These are phyloP conservation scores for Gossypioides kirkii DNA, from an alignment of 345 rosid species.

Conservation along the genomic window DNA sequence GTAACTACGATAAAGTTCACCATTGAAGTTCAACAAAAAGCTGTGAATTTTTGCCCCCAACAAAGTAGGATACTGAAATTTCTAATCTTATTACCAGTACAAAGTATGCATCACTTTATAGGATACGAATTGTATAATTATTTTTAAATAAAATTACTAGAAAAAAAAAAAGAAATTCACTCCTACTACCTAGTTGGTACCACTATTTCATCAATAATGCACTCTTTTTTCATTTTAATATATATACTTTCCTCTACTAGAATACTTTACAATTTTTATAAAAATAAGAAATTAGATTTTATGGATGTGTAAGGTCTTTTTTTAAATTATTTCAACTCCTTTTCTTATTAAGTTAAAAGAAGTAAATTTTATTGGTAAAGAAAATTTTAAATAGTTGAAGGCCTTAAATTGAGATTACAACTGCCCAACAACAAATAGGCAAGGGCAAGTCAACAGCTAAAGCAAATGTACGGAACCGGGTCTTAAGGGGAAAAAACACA, in stretches of 20 bases:
- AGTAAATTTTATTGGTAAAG: too few relatives aligned
- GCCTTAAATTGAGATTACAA: not conserved
- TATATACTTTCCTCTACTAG: not conserved
- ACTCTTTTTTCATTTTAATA: not conserved
- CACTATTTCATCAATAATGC: not conserved
- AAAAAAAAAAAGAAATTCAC: not conserved
- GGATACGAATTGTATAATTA: too few relatives aligned
- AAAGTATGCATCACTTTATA: not conserved
- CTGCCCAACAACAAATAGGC: not conserved
- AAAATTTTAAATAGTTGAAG: too few relatives aligned
- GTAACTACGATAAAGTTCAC: not conserved
- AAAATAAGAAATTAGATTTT: too few relatives aligned
- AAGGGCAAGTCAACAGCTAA: not conserved
- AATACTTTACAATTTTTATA: too few relatives aligned
- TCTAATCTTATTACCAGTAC: not conserved
- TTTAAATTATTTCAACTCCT: too few relatives aligned
- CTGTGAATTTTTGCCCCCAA: not conserved
- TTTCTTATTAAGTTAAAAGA: too few relatives aligned
- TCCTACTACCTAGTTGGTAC: not conserved
- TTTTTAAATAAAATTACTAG: too few relatives aligned
- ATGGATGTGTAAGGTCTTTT: too few relatives aligned
- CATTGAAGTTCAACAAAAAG: not conserved
- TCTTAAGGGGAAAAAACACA: not conserved
- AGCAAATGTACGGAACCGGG: slow-evolving; percentile 13
- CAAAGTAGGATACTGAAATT: not conserved